Evolutionary conservation across 2,329 filamentous ascomycete species (phyloP).

Genomic region (Thelonectria discophora): DNA sequence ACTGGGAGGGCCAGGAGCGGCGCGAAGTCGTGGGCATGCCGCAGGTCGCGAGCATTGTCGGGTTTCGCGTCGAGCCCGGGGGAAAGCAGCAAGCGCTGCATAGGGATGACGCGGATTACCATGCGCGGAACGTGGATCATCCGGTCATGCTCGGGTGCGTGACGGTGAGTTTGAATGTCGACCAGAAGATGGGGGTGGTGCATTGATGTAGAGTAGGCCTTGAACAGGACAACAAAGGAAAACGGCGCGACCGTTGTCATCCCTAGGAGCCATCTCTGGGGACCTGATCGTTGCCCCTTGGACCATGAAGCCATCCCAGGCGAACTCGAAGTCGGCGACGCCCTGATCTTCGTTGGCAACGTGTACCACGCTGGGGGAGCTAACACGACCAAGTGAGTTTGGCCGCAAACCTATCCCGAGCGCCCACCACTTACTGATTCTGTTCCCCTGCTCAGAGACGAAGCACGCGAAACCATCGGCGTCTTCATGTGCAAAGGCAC

Average conservation of each 20-base stretch:
- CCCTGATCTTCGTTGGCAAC: conserved; percentile 51
- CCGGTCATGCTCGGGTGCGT: conserved; percentile 17
- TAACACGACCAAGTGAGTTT: conserved; percentile 43
- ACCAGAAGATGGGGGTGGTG: not conserved
- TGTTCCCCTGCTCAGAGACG: not conserved
- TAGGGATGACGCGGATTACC: conserved; percentile 14
- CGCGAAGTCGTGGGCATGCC: conserved; percentile 9
- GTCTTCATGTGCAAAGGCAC: conserved; percentile 29
- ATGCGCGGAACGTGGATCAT: conserved; percentile 9
- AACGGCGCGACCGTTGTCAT: conserved; percentile 55
- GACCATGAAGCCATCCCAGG: conserved; percentile 51
- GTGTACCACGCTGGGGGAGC: conserved; percentile 53
- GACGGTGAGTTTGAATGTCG: not conserved
- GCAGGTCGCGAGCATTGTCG: conserved; percentile 9
- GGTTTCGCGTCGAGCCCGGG: conserved; percentile 15
- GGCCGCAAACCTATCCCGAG: too few species aligned
- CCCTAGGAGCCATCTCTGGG: conserved; percentile 53
- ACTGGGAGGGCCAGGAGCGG: conserved; percentile 13
- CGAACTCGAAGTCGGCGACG: conserved; percentile 52
- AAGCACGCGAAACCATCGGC: conserved; percentile 25
- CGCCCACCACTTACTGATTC: fast-evolving
- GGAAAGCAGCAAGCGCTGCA: conserved; percentile 12
- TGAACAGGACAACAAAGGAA: conserved; percentile 39
- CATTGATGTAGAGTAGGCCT: not conserved
- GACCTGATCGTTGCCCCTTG: conserved; percentile 46